Conservation (phyloP, 345 rosid genomes). For the Melaleuca quinquenervia region DNA sequence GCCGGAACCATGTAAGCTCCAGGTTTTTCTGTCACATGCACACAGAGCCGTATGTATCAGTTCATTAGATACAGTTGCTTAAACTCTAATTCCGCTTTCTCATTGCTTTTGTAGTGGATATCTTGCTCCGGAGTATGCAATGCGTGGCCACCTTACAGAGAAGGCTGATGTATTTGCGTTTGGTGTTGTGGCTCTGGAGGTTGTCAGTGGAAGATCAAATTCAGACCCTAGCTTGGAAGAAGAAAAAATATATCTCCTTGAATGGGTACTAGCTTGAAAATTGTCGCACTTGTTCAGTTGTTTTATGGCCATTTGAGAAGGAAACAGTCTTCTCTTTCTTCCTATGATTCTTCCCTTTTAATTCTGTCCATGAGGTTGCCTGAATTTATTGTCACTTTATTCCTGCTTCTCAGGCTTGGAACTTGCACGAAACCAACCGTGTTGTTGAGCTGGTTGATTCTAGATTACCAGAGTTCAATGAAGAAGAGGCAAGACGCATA, state of each 20-base stretch:
- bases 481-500: slow-evolving; percentile 36
- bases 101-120: slow-evolving; percentile 24
- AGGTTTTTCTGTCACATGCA: not conserved
- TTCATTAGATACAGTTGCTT: not conserved
- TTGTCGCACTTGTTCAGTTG: not conserved
- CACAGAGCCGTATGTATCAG: not conserved
- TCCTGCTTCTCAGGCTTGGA: slow-evolving; percentile 41
- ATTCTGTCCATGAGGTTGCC: not conserved
- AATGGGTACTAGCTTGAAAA: slow-evolving; percentile 35
- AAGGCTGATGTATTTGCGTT: slow-evolving; percentile 64
- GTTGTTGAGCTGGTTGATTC: slow-evolving; percentile 33
- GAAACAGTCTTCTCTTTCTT: not conserved
- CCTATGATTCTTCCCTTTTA: not conserved
- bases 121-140: slow-evolving; percentile 67
- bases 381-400: not conserved
- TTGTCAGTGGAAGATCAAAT: slow-evolving; percentile 64
- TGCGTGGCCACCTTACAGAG: slow-evolving; percentile 65
- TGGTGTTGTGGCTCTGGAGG: slow-evolving; percentile 52
- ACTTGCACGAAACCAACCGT: slow-evolving; percentile 27
- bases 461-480: slow-evolving; percentile 14
- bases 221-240: slow-evolving; percentile 31
- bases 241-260: slow-evolving; percentile 51
- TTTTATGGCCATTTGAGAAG: not conserved
- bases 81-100: not conserved
- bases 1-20: slow-evolving; percentile 45